Conservation (phyloP, 2,329 filamentous ascomycete genomes). For the Aspergillus sp. region DNA sequence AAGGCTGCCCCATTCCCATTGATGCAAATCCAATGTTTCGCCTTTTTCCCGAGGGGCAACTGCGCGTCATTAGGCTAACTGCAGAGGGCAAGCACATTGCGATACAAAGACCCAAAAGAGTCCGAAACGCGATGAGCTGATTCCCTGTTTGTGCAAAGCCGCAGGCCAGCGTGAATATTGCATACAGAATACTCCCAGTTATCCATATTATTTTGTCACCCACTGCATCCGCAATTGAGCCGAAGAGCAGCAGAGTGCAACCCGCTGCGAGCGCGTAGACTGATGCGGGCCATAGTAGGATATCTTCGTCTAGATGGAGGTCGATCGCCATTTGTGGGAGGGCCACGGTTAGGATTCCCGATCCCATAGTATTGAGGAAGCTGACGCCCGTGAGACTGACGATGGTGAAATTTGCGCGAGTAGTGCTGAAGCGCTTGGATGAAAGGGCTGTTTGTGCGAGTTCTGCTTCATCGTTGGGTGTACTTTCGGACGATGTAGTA, state of each 20-base stretch:
- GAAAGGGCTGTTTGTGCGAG: not conserved
- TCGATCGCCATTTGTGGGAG: conserved; percentile 32
- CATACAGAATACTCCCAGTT: conserved; percentile 47
- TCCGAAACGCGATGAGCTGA: conserved; percentile 52
- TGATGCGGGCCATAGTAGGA: conserved; percentile 15
- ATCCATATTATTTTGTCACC: conserved; percentile 46
- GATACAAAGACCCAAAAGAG: conserved; percentile 49
- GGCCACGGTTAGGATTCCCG: conserved; percentile 31
- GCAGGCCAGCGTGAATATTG: conserved; percentile 38
- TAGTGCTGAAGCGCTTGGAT: not conserved
- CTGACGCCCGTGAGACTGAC: conserved; percentile 32
- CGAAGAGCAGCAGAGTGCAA: conserved; percentile 48
- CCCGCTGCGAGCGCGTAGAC: conserved; percentile 35
- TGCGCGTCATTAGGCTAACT: conserved; percentile 52
- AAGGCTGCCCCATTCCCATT: conserved; percentile 53
- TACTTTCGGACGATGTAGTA: not conserved
- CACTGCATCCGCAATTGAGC: conserved; percentile 55
- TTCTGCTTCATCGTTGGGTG: not conserved
- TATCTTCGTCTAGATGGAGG: conserved; percentile 25
- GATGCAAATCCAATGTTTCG: conserved; percentile 56
- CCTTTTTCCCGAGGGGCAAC: conserved; percentile 49
- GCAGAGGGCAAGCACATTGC: conserved; percentile 54
- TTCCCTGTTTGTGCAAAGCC: conserved; percentile 41
- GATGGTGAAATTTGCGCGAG: conserved; percentile 10
- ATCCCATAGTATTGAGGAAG: conserved; percentile 35